Conservation (phyloP, 495 filamentous ascomycete genomes). For the Aspergillus coremiiformis region DNA sequence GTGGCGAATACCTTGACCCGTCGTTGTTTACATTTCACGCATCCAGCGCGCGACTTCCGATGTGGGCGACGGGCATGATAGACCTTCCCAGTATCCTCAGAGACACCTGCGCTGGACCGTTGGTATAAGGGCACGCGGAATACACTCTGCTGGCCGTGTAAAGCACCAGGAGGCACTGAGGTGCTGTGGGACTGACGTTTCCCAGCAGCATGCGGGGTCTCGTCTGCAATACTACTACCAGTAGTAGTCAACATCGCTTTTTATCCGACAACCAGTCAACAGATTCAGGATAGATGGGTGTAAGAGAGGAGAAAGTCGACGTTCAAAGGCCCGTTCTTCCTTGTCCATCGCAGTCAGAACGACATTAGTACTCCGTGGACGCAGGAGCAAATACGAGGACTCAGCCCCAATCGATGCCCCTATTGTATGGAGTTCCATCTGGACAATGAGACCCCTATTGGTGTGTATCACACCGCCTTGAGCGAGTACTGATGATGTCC, state of each 20-base stretch:
- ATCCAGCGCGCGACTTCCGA: constrained; percentile 40
- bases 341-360: too few species aligned
- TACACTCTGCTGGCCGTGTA: constrained; percentile 24
- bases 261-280: not conserved
- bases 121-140: constrained; percentile 22
- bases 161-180: not conserved
- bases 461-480: too few species aligned
- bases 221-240: not conserved
- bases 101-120: not conserved
- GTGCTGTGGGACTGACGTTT: not conserved
- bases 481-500: too few species aligned
- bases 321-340: too few species aligned
- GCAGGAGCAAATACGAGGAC: not conserved
- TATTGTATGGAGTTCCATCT: not conserved
- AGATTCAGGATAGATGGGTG: not conserved
- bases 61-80: constrained; percentile 32
- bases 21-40: constrained; percentile 41
- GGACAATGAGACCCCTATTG: too few species aligned
- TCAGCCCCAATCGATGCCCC: too few species aligned
- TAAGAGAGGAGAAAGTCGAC: too few species aligned
- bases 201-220: not conserved
- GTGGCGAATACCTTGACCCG: constrained; percentile 37
- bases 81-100: constrained; percentile 8
- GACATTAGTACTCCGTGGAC: too few species aligned
- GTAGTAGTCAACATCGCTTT: not conserved